phyloP scores from a whole-genome alignment of 768 basidiomycete genomes.

The Lentinula boryana region DNA sequence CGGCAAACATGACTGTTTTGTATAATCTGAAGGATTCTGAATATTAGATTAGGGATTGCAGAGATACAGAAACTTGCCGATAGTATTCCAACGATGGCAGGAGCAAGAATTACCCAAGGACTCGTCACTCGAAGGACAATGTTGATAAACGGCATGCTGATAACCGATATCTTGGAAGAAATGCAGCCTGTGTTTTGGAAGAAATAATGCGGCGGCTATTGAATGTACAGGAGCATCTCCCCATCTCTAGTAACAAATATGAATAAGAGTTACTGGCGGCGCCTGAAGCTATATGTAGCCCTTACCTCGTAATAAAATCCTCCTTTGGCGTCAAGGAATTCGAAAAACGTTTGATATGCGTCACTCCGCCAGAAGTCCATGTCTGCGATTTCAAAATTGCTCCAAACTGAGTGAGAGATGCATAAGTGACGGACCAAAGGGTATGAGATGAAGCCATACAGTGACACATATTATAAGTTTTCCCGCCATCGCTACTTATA shows the following conservation, averaged over 20 bases:
- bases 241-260: slow-evolving; percentile 12
- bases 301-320: slow-evolving; percentile 63
- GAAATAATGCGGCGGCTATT: slow-evolving; percentile 48
- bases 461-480: slow-evolving; percentile 68
- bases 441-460: slow-evolving; percentile 33
- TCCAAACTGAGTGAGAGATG: slow-evolving; percentile 39
- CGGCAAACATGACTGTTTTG: not conserved
- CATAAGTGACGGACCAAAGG: not conserved
- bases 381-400: slow-evolving; percentile 66
- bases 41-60: not conserved
- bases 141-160: slow-evolving; percentile 56
- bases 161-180: slow-evolving; percentile 69
- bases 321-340: slow-evolving; percentile 56
- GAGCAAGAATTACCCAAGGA: not conserved
- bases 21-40: not conserved
- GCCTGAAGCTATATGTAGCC: not conserved
- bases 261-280: not conserved
- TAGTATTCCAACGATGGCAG: not conserved
- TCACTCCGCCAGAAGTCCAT: slow-evolving; percentile 66
- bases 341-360: slow-evolving; percentile 63
- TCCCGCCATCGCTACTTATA: slow-evolving; percentile 41
- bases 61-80: not conserved
- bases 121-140: slow-evolving; percentile 30
- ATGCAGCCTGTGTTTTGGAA: slow-evolving; percentile 49
- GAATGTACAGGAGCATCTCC: slow-evolving; percentile 52